Evolutionary conservation across 305 asterid species (phyloP).

Genomic region (Plantago lanceolata): DNA sequence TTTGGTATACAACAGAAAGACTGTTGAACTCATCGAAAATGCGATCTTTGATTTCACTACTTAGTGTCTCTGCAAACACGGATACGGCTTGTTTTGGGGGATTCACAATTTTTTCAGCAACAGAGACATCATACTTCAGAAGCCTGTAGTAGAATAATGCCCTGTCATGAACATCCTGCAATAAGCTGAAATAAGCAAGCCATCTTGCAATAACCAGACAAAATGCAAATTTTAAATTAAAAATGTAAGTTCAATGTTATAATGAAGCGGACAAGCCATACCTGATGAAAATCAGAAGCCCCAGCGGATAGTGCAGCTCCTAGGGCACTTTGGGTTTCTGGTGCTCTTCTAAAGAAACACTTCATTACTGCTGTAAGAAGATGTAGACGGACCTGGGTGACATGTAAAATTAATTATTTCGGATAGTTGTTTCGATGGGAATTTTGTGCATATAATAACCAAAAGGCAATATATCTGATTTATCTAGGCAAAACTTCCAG

Average conservation of each 20-base stretch:
- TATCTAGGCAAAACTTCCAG: neutral
- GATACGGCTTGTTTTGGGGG: constrained; percentile 99
- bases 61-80: constrained; percentile 93
- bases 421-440: constrained; percentile 12
- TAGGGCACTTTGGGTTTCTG: constrained; percentile 85
- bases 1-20: constrained; percentile 91
- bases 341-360: constrained; percentile 90
- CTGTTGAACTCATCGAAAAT: constrained; percentile 96
- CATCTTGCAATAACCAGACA: constrained; percentile 17
- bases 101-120: constrained; percentile 85
- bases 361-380: constrained; percentile 90
- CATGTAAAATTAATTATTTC: constrained; percentile 24
- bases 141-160: constrained; percentile 93
- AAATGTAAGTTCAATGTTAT: constrained; percentile 2
- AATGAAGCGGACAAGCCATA: constrained; percentile 23
- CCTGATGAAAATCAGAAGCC: constrained; percentile 97
- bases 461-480: constrained; percentile 1
- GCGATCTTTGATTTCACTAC: constrained; percentile 96
- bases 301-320: constrained; percentile 97
- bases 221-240: constrained; percentile 17
- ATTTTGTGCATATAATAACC: constrained; percentile 12
- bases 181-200: constrained; percentile 23
- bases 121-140: constrained; percentile 58
- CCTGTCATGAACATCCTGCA: constrained; percentile 99
- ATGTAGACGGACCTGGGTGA: constrained; percentile 84